These are phyloP conservation scores for Neopestalotiopsis clavispora DNA, from an alignment of 2,329 filamentous ascomycete genomes.

Conservation along the genomic window DNA sequence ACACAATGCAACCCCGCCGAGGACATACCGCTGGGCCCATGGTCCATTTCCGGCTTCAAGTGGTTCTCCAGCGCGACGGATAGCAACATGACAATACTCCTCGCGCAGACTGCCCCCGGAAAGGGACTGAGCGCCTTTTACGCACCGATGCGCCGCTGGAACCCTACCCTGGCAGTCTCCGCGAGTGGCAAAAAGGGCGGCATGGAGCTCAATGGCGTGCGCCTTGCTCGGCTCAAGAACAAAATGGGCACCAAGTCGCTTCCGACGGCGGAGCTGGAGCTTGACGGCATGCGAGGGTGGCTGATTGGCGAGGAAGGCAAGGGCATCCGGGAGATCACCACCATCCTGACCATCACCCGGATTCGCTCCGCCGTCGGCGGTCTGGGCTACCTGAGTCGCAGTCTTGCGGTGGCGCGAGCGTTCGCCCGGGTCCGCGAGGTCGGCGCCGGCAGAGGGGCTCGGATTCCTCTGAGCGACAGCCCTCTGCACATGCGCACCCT, in stretches of 20 bases:
- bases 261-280: slow-evolving; percentile 66
- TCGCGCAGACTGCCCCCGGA: slow-evolving; percentile 50
- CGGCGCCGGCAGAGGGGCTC: slow-evolving; percentile 32
- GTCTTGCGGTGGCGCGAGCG: slow-evolving; percentile 51
- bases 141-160: slow-evolving; percentile 48
- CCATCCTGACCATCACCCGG: slow-evolving; percentile 63
- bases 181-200: slow-evolving; percentile 17
- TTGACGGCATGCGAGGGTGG: slow-evolving; percentile 54
- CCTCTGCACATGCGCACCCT: slow-evolving; percentile 51
- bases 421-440: slow-evolving; percentile 53
- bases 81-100: slow-evolving; percentile 59
- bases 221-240: slow-evolving; percentile 63
- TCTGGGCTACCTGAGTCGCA: slow-evolving; percentile 48
- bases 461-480: slow-evolving; percentile 45
- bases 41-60: slow-evolving; percentile 63
- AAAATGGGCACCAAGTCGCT: slow-evolving; percentile 67
- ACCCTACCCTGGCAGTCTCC: slow-evolving; percentile 19
- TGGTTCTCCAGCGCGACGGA: slow-evolving; percentile 69
- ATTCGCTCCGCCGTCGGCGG: slow-evolving; percentile 49
- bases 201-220: slow-evolving; percentile 59
- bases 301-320: slow-evolving; percentile 62
- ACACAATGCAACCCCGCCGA: slow-evolving; percentile 22
- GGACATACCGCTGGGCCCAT: slow-evolving; percentile 35
- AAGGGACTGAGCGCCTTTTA: slow-evolving; percentile 59
- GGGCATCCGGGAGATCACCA: slow-evolving; percentile 63